Evolutionary conservation across 1,284 basidiomycete species (phyloP).

Genomic region (Ceratobasidium sp.): DNA sequence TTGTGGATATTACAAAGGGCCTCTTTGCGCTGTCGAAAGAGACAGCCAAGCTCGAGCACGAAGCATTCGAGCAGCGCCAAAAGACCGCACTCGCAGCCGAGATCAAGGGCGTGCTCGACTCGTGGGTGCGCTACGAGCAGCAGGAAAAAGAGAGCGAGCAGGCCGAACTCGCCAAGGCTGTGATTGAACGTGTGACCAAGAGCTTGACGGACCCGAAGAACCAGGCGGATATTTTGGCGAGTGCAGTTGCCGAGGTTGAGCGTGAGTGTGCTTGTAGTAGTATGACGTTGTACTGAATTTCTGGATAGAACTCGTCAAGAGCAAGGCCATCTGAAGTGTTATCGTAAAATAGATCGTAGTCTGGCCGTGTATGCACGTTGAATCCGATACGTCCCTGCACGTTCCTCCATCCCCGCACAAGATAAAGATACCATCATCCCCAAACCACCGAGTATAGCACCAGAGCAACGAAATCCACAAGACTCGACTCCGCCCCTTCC

Average conservation of each 20-base stretch:
- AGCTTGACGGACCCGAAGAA: slow-evolving; percentile 90
- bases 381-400: slow-evolving; percentile 6
- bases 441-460: not conserved
- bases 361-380: slow-evolving; percentile 25
- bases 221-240: slow-evolving; percentile 90
- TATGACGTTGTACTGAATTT: not conserved
- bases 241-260: slow-evolving; percentile 92
- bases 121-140: slow-evolving; percentile 98
- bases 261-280: slow-evolving; percentile 70
- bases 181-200: slow-evolving; percentile 89
- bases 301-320: slow-evolving; percentile 73
- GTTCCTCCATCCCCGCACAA: slow-evolving; percentile 4
- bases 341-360: slow-evolving; percentile 41
- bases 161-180: slow-evolving; percentile 86
- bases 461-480: not conserved
- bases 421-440: not conserved
- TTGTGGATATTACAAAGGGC: slow-evolving; percentile 88
- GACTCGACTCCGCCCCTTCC: slow-evolving; percentile 9
- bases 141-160: slow-evolving; percentile 97
- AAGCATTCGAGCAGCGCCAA: slow-evolving; percentile 92
- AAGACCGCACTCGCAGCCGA: slow-evolving; percentile 89
- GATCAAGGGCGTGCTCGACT: slow-evolving; percentile 95
- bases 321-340: slow-evolving; percentile 69
- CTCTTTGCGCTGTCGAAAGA: slow-evolving; percentile 97
- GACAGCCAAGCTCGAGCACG: slow-evolving; percentile 91